These are phyloP conservation scores for Agrocybe praecox DNA, from an alignment of 768 basidiomycete species.

Conservation along the genomic window DNA sequence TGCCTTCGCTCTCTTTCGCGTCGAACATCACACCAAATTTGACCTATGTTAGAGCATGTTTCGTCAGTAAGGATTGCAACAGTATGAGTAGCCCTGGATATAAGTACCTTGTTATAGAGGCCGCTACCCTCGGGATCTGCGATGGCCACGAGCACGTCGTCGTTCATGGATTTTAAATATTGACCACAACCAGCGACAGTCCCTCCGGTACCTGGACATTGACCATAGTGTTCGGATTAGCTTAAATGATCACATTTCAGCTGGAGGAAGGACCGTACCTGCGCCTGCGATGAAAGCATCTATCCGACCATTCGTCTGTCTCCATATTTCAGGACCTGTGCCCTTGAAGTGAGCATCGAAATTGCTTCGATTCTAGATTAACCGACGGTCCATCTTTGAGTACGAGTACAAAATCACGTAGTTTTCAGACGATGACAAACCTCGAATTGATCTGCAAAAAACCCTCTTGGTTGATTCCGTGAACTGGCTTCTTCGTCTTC, in stretches of 20 bases:
- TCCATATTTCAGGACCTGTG: constrained; percentile 95
- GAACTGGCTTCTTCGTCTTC: constrained; percentile 36
- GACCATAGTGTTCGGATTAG: neutral
- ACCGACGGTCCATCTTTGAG: too few relatives aligned
- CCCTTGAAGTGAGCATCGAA: constrained; percentile 86
- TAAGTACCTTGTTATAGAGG: constrained; percentile 92
- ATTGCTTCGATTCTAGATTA: constrained; percentile 78
- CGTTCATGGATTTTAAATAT: constrained; percentile 77
- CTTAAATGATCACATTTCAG: too few relatives aligned
- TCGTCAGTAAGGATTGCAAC: neutral
- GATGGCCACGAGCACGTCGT: constrained; percentile 68
- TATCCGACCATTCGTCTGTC: constrained; percentile 82
- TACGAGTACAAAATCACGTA: neutral
- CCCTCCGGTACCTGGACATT: constrained; percentile 84
- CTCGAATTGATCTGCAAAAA: constrained; percentile 98
- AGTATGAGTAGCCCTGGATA: too few relatives aligned
- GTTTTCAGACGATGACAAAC: constrained; percentile 19
- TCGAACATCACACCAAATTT: constrained; percentile 96
- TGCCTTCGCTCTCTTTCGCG: constrained; percentile 90
- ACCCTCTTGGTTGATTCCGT: constrained; percentile 67
- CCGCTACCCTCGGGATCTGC: constrained; percentile 96
- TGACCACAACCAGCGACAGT: constrained; percentile 86
- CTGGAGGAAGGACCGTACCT: constrained; percentile 37
- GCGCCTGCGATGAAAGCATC: constrained; percentile 92
- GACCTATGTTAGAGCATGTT: constrained; percentile 44